These are phyloP conservation scores for Dictyostelium capitatum DNA, from an alignment of 78 protist species.

Conservation along the genomic window DNA sequence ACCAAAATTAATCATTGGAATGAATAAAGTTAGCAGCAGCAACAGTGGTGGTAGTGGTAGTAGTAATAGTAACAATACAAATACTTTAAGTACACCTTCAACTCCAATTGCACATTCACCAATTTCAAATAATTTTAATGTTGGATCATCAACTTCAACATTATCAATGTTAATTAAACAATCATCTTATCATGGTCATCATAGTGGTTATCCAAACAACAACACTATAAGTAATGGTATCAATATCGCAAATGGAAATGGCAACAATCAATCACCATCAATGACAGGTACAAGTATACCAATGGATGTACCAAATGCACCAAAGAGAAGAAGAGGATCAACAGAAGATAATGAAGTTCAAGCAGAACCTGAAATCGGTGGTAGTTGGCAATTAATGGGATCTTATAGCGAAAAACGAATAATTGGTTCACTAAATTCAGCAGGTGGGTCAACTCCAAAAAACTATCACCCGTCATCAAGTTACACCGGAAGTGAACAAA, in stretches of 20 bases:
- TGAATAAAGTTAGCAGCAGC: constrained; percentile 16
- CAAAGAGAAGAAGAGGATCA: constrained; percentile 37
- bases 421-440: constrained; percentile 5
- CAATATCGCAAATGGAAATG: neutral
- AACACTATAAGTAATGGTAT: neutral
- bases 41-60: neutral
- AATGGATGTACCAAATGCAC: constrained; percentile 56
- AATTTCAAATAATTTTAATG: neutral
- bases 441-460: constrained; percentile 58
- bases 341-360: neutral
- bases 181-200: neutral
- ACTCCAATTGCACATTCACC: constrained; percentile 64
- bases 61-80: neutral
- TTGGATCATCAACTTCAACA: neutral
- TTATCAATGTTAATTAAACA: neutral
- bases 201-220: neutral
- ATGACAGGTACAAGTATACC: constrained; percentile 33
- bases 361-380: constrained; percentile 33
- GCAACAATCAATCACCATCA: constrained; percentile 26
- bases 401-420: constrained; percentile 27
- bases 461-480: constrained; percentile 36
- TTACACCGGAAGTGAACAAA: constrained; percentile 16
- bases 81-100: constrained; percentile 36
- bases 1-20: constrained; percentile 44
- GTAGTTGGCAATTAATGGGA: constrained; percentile 80